Conservation (phyloP, 345 rosid species). For the Linum tenue region DNA sequence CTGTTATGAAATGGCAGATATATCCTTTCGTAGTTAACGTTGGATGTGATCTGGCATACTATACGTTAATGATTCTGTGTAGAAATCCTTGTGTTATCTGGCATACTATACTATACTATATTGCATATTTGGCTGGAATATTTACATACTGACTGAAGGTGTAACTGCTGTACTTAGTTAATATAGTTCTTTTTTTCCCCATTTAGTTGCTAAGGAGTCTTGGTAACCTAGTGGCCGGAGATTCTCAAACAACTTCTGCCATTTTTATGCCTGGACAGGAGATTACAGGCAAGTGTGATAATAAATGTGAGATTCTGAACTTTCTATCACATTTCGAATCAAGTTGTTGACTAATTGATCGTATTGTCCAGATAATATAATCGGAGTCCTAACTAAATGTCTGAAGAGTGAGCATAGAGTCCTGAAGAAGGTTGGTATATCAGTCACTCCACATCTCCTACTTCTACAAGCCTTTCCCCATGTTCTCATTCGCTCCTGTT, state of each 20-base stretch:
- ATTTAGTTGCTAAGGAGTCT: conserved; percentile 72
- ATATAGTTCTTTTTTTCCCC: conserved; percentile 3
- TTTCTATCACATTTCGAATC: conserved; percentile 9
- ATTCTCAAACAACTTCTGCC: conserved; percentile 50
- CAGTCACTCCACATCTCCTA: not conserved
- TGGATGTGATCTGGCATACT: too few species aligned
- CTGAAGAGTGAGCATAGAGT: conserved; percentile 87
- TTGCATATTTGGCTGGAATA: conserved; percentile 1
- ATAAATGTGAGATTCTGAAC: conserved; percentile 11
- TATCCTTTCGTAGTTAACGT: too few species aligned
- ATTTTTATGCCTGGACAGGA: conserved; percentile 54
- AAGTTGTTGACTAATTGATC: conserved; percentile 14
- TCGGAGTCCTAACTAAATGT: conserved; percentile 67
- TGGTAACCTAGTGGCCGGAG: conserved; percentile 90
- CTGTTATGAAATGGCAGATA: too few species aligned
- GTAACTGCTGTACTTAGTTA: not conserved
- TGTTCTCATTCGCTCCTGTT: not conserved
- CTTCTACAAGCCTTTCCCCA: conserved; percentile 1
- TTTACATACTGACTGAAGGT: conserved; percentile 1
- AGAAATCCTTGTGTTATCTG: not conserved
- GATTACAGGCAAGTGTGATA: conserved; percentile 49
- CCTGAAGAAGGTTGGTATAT: conserved; percentile 63
- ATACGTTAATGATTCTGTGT: too few species aligned
- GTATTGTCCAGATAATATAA: conserved; percentile 40
- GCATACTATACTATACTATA: not conserved